Base-by-base conservation (phyloP, 169 alveolate genomes). In the Prorocentrum cordatum region DNA sequence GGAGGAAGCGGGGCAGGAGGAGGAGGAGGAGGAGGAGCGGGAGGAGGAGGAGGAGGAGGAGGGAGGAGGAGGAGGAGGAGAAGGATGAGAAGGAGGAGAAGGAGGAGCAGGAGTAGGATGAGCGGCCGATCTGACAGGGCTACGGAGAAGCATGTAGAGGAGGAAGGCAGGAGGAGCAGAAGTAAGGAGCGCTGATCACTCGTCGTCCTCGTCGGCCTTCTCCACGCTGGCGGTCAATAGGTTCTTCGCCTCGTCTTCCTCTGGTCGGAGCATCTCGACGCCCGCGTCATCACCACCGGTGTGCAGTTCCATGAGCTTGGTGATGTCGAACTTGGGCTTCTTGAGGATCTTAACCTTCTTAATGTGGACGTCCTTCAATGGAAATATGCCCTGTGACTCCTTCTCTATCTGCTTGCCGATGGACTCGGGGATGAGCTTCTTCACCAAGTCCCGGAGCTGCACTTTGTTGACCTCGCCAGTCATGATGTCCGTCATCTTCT, bases 301-400 rank as follows among this genome's bases (percentile, higher is more conserved):
- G 92, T 96, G 97, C 83, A 95, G 94, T 61, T 96, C 98, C 97
- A 95, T 94, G 83, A 95, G 93, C 94, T 95, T 94, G 77, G 96
- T 90, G 77, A 93, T 94, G 93, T 96, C 99, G 93, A 97, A 95
- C 94, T 96, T 96, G 31, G 99, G 99, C 95, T 97, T 96, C 94
- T 97, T 97, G 89, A 97, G 93, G 62, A 96, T 96, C 96, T 97
- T 97, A 86, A 96, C 97, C 94, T 97, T 97, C 84, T 97, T 94
- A 92, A 97, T 94, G 86, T 93, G 94, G 77, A 96, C 97, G 95
- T 96, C 95, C 92, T 97, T 97, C 80, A 97, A 95, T 4, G 99
- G 99, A 95, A 93, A 97, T 91, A 97, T 96, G 71, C 93, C 68
- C 70, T 47, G 54, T 47, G 61, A 95, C 72, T 80, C 79, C 79